Percentiles rank a stretch among this genome's conserved stretches.
These are phyloP conservation scores for Podaxis sp. DNA, from an alignment of 768 basidiomycete genomes.

Conservation along the genomic window DNA sequence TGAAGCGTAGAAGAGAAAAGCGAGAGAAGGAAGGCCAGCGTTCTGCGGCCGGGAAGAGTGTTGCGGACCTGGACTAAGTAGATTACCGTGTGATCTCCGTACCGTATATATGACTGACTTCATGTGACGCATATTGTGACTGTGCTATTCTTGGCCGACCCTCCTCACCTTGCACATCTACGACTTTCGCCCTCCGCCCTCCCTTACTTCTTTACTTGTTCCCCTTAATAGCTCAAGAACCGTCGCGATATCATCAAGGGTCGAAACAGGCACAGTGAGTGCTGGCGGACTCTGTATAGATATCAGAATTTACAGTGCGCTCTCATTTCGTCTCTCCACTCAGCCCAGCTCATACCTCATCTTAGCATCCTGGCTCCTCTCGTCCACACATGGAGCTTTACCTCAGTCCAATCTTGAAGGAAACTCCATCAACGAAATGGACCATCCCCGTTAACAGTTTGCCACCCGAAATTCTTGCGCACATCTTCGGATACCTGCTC, in stretches of 20 bases:
- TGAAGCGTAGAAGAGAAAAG: constrained; percentile 72
- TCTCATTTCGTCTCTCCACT: not conserved
- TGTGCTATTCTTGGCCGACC: not conserved
- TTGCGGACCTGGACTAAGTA: constrained; percentile 9
- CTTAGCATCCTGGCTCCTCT: not conserved
- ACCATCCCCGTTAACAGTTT: not conserved
- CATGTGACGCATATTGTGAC: not conserved
- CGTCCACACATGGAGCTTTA: not conserved
- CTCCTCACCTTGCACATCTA: not conserved
- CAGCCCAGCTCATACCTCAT: not conserved
- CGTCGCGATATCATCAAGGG: not conserved
- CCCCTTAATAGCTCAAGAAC: not conserved
- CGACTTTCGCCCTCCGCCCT: not conserved
- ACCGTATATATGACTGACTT: not conserved
- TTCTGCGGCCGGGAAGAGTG: not conserved
- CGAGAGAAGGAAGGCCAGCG: constrained; percentile 25
- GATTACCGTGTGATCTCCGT: not conserved
- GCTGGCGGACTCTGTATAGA: not conserved
- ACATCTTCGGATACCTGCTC: constrained; percentile 12
- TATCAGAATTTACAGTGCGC: not conserved
- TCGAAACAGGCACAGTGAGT: not conserved
- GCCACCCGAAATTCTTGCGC: constrained; percentile 18
- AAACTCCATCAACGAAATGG: not conserved
- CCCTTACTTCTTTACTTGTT: not conserved
- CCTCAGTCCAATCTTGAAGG: not conserved